Conservation (phyloP, 805 yeast genomes). For the Starmerella etchellsii region DNA sequence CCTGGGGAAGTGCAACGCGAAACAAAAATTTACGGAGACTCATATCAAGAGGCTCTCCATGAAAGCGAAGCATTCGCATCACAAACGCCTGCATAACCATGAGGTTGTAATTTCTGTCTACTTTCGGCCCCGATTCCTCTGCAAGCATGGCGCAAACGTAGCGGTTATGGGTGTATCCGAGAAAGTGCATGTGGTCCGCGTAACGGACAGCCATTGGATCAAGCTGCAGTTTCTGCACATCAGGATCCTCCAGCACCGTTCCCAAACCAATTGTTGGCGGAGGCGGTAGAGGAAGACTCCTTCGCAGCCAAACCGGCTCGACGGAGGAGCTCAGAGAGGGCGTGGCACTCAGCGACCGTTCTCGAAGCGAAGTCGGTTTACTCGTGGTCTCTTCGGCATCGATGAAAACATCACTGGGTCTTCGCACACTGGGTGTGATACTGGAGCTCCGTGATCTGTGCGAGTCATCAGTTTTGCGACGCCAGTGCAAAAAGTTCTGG, state of each 20-base stretch:
- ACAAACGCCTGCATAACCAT: slow-evolving; percentile 20
- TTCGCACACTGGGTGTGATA: not conserved
- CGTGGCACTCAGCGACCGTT: too few relatives aligned
- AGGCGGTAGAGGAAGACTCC: slow-evolving; percentile 15
- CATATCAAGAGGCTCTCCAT: slow-evolving; percentile 48
- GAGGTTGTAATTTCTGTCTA: slow-evolving; percentile 7
- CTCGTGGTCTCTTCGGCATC: too few relatives aligned
- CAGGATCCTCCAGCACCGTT: slow-evolving; percentile 7
- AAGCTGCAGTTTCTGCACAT: slow-evolving; percentile 6
- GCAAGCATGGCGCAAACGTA: slow-evolving; percentile 19
- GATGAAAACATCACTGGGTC: not conserved
- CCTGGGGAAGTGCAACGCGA: slow-evolving; percentile 50
- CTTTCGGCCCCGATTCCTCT: slow-evolving; percentile 3
- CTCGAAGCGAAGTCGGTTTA: too few relatives aligned
- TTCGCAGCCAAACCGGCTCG: not conserved
- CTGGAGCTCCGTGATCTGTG: slow-evolving; percentile 4
- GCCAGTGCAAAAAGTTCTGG: not conserved
- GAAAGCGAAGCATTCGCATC: slow-evolving; percentile 35
- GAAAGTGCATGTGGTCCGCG: slow-evolving; percentile 14
- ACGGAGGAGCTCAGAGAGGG: too few relatives aligned
- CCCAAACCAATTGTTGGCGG: slow-evolving; percentile 15
- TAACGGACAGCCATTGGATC: slow-evolving; percentile 17
- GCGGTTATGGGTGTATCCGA: slow-evolving; percentile 15
- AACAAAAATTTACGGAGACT: slow-evolving; percentile 48
- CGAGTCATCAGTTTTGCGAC: slow-evolving; percentile 1